phyloP scores from a whole-genome alignment of 257 asterid species.

The Nicotiana sylvestris region DNA sequence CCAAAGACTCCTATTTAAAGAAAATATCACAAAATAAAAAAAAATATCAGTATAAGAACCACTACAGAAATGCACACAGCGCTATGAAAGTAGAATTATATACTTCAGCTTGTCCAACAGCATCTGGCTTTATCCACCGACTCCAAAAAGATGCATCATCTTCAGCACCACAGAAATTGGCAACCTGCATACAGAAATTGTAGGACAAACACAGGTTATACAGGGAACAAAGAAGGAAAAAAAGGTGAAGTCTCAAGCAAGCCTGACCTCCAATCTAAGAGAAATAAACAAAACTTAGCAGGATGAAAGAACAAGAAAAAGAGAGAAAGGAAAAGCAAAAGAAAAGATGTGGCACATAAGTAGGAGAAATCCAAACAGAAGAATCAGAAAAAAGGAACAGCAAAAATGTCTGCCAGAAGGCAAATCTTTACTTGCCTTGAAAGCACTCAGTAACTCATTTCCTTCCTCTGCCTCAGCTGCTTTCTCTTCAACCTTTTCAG shows the following conservation, averaged over 20 bases:
- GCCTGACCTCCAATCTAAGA: neutral
- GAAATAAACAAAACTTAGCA: neutral
- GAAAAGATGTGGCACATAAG: neutral
- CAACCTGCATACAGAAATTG: conserved; percentile 54
- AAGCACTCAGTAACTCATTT: conserved; percentile 77
- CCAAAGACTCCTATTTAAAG: conserved; percentile 67
- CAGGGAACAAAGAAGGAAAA: neutral
- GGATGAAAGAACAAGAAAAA: neutral
- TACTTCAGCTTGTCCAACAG: conserved; percentile 78
- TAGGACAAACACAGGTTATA: neutral
- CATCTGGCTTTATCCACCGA: conserved; percentile 98
- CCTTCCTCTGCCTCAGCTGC: conserved; percentile 69
- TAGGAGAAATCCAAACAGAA: neutral
- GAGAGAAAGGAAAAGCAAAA: neutral
- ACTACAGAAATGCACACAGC: neutral
- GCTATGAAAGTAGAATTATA: conserved; percentile 14
- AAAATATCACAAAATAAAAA: conserved; percentile 11
- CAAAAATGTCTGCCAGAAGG: neutral
- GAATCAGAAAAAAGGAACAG: neutral
- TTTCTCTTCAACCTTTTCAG: conserved; percentile 97
- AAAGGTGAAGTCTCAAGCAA: neutral
- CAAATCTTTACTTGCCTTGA: conserved; percentile 54
- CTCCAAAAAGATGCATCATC: conserved; percentile 99
- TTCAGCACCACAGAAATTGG: conserved; percentile 89
- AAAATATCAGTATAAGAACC: conserved; percentile 6